These are phyloP conservation scores for Auriscalpium microsporum DNA, from an alignment of 768 basidiomycete genomes.

Conservation along the genomic window DNA sequence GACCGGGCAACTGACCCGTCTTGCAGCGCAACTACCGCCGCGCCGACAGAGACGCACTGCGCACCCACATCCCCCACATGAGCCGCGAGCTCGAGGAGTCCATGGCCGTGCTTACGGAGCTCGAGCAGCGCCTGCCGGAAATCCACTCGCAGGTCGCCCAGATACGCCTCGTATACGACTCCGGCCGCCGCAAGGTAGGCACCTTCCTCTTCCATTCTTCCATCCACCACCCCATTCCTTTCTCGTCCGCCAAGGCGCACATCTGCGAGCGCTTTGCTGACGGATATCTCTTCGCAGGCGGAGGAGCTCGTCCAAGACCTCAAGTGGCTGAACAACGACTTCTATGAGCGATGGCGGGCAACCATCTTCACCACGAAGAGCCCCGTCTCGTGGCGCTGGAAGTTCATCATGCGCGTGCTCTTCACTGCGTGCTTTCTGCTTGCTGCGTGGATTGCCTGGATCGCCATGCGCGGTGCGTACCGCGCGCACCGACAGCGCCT, in stretches of 20 bases:
- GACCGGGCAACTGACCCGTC: neutral
- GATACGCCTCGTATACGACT: conserved; percentile 61
- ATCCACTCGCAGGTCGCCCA: conserved; percentile 53
- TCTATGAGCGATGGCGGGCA: conserved; percentile 65
- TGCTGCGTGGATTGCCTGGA: conserved; percentile 48
- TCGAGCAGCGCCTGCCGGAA: conserved; percentile 51
- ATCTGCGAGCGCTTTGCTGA: neutral
- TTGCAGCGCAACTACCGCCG: conserved; percentile 48
- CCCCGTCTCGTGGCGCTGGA: conserved; percentile 70
- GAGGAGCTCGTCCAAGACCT: conserved; percentile 54
- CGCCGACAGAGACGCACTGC: conserved; percentile 45
- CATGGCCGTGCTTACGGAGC: conserved; percentile 44
- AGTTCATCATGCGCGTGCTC: conserved; percentile 43
- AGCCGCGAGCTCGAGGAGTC: conserved; percentile 54
- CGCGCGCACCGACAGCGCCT: conserved; percentile 67
- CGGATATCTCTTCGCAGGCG: conserved; percentile 36
- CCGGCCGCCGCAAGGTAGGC: conserved; percentile 56
- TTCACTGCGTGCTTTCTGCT: conserved; percentile 41
- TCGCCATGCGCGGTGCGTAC: conserved; percentile 57
- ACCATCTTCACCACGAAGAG: conserved; percentile 67
- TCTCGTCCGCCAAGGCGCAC: neutral
- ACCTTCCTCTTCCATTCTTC: conserved; percentile 4
- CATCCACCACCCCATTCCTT: neutral
- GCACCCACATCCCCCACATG: conserved; percentile 54
- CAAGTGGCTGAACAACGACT: conserved; percentile 70